Evolutionary conservation across 1,139 yeast genomes (phyloP).

Genomic region (Blastobotrys arbuscula): DNA sequence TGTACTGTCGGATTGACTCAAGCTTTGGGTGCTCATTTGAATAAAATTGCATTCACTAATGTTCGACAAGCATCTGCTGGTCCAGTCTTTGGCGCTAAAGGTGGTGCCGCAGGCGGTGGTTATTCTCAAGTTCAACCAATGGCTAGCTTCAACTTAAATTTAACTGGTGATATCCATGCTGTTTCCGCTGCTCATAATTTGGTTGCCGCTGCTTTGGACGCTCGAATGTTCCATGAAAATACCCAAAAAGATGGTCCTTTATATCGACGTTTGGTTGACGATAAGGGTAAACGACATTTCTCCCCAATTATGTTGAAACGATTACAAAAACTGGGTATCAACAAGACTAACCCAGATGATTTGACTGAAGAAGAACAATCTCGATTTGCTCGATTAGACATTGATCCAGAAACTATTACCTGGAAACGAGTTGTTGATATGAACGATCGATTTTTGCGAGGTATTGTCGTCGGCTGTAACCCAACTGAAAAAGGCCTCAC

Average conservation of each 20-base stretch:
- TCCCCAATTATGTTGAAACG: slow-evolving; percentile 75
- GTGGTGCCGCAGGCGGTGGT: slow-evolving; percentile 99
- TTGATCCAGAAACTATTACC: slow-evolving; percentile 89
- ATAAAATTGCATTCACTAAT: slow-evolving; percentile 84
- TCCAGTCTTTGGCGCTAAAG: slow-evolving; percentile 97
- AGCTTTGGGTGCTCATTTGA: slow-evolving; percentile 91
- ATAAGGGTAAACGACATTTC: slow-evolving; percentile 76
- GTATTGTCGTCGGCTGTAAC: slow-evolving; percentile 87
- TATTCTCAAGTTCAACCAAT: slow-evolving; percentile 97
- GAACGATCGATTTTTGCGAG: slow-evolving; percentile 89
- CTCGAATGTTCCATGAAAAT: slow-evolving; percentile 94
- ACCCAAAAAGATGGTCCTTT: slow-evolving; percentile 86
- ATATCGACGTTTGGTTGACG: slow-evolving; percentile 79
- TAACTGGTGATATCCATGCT: slow-evolving; percentile 98
- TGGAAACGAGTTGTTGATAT: slow-evolving; percentile 97
- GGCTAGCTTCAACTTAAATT: slow-evolving; percentile 98
- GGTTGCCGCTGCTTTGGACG: slow-evolving; percentile 95
- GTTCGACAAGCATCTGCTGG: slow-evolving; percentile 99
- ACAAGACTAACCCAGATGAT: slow-evolving; percentile 75
- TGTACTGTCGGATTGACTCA: slow-evolving; percentile 98
- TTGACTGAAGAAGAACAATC: slow-evolving; percentile 75
- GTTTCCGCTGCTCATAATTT: slow-evolving; percentile 93
- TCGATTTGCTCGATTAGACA: slow-evolving; percentile 77
- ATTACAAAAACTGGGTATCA: slow-evolving; percentile 72
- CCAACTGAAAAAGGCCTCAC: slow-evolving; percentile 90